These are phyloP conservation scores for Xylariaceae sp. DNA, from an alignment of 2,329 filamentous ascomycete species.

Conservation along the genomic window DNA sequence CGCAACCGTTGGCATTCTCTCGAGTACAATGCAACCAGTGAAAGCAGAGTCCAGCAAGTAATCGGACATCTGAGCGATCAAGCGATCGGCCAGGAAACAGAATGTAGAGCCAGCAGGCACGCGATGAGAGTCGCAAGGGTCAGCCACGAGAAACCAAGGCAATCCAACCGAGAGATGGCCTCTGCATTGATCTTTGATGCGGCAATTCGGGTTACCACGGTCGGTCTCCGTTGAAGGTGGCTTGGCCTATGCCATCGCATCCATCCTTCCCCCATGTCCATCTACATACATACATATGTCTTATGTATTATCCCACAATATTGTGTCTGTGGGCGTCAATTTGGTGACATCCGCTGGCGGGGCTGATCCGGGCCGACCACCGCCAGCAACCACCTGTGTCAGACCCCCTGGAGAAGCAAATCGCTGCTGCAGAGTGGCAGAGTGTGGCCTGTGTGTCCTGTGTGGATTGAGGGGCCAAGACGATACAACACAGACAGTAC, in stretches of 20 bases:
- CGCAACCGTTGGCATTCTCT: slow-evolving; percentile 1
- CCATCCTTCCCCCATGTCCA: not conserved
- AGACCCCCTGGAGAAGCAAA: slow-evolving; percentile 8
- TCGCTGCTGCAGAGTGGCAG: slow-evolving; percentile 5
- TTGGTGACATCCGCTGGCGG: slow-evolving; percentile 18
- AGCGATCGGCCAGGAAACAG: not conserved
- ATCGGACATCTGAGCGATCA: not conserved
- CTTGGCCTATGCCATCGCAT: slow-evolving; percentile 4
- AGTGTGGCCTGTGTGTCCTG: not conserved
- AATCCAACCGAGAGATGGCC: not conserved
- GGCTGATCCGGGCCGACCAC: slow-evolving; percentile 22
- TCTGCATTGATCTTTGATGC: not conserved
- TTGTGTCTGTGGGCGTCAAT: slow-evolving; percentile 1
- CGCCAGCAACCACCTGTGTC: not conserved
- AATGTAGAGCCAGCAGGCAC: not conserved
- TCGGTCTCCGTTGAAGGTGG: not conserved
- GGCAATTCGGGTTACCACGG: not conserved
- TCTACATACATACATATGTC: no score
- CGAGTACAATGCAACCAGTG: slow-evolving; percentile 13
- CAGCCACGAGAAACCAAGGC: not conserved
- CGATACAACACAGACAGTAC: slow-evolving; percentile 1
- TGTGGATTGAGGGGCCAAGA: slow-evolving; percentile 2
- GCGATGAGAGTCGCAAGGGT: not conserved
- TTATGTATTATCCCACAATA: slow-evolving; percentile 7
- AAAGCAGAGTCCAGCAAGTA: slow-evolving; percentile 6